Conservation (phyloP, 257 asterid species). For the Primulina huaijiensis region DNA sequence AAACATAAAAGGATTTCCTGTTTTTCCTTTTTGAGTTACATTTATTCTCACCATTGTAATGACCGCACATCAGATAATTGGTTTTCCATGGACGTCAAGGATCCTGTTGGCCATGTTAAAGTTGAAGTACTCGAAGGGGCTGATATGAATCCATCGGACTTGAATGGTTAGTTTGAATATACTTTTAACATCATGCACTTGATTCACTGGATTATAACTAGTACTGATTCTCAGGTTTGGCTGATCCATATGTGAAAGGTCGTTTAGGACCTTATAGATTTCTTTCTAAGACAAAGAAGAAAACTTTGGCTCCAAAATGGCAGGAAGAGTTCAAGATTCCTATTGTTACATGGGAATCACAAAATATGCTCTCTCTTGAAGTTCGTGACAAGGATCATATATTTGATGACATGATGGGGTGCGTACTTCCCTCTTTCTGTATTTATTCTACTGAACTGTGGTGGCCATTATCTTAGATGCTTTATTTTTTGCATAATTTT, state of each 20-base stretch:
- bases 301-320: conserved; percentile 90
- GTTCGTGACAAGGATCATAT: conserved; percentile 86
- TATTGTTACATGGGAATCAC: conserved; percentile 75
- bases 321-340: conserved; percentile 93
- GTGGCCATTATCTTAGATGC: not conserved
- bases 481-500: no score
- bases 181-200: not conserved
- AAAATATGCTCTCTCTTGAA: conserved; percentile 61
- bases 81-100: conserved; percentile 57
- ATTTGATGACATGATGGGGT: conserved; percentile 91
- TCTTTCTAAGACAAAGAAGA: conserved; percentile 71
- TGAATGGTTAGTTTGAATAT: conserved; percentile 60
- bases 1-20: not conserved
- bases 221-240: conserved; percentile 67
- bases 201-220: conserved; percentile 21
- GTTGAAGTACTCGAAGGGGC: conserved; percentile 90
- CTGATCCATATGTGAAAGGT: conserved; percentile 95
- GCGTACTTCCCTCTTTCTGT: conserved; percentile 26
- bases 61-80: conserved; percentile 35
- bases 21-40: not conserved
- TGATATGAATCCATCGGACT: conserved; percentile 88
- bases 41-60: not conserved
- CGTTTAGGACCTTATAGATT: conserved; percentile 78
- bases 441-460: conserved; percentile 10
- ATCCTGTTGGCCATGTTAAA: conserved; percentile 46